Evolutionary conservation across 257 asterid species (phyloP), one percentile per base, ranked within the genome.

Genomic region (Cynanchum wilfordii): DNA sequence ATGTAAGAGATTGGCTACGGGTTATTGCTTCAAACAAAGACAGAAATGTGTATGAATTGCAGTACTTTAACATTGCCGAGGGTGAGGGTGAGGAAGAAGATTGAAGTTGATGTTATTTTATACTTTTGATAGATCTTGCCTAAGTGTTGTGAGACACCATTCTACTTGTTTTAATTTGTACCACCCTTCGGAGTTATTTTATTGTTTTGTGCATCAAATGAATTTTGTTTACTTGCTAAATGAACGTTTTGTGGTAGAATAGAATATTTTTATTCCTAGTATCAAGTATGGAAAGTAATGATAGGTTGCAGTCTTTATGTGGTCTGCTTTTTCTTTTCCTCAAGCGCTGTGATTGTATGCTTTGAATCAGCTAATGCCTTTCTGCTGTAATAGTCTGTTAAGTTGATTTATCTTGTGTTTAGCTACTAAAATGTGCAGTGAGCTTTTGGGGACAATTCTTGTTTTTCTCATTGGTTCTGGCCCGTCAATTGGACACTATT

Each of bases 41-140:
- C 12, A 71, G 92, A 67, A 89, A 86, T 69, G 88, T 88, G 62
- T 89, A 89, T 54, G 92, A 89, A 75, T 78, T 89, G 58, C 87
- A 94, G 49, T 89, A 89, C 89, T 89, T 89, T 79, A 89, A 89
- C 90, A 89, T 88, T 78, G 96, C 95, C 11, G 96, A 89, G 82
- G 86, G 85, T 59, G 96, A 88, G 80, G 96, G 82, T 0, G 94
- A 89, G 66, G 76, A 73, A 25, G 70, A 73, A 73, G 76, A 73
- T 47, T 73, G 58, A 73, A 62, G 36, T 6, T 30, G 7, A 40
- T 56, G 25, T 27, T n/a, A 50, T 33, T 75, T 57, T 20, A 33
- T 3, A 33, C 38, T 33, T 3, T 33, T 33, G 38, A 5, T 33
- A 33, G 38, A 33, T 33, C 38, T 33, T 3, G 27, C 50, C 47